Base-by-base conservation (phyloP, 345 rosid genomes). In the Aquilaria malaccensis region DNA sequence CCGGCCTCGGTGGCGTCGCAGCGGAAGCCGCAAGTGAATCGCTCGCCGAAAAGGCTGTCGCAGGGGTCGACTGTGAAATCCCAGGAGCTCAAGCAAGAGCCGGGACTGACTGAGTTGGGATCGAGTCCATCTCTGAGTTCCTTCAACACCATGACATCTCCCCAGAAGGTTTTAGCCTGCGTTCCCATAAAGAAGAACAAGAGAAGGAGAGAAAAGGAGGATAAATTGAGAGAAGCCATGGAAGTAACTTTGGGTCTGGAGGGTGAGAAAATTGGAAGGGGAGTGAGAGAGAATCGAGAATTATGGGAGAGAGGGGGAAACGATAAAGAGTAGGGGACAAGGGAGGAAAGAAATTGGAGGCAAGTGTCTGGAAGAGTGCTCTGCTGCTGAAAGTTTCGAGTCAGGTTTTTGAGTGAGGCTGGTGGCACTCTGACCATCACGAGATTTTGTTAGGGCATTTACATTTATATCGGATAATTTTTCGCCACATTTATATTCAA, bases 21-120 rank as follows among this genome's bases (percentile, higher is more conserved):
- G 50, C 96, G 81, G 83, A 92, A 89, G 13, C 98, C 98, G 60
- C 98, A 92, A 0, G 88, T 83, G 86, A 92, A 89, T 30, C 67
- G 63, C 13, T 89, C 91, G 62, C 86, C 66, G 80, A 81, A 92
- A 46, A 87, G 74, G 73, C 11, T 62, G 75, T 87, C 98, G 60
- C 96, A 92, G 9, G 96, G 98, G 65, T 89, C 98, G 45, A 76
- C 58, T 4, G 87, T 67, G 79, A 92, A 92, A 66, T 92, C 88
- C 98, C 96, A 92, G 0, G 96, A 80, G 63, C 81, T 76, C 60
- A 89, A 60, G 67, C 98, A 89, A 3, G 96, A 92, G 10, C 98
- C 98, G 2, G 89, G 88, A 45, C 4, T 76, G 41, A 83, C 61
- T 0, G 96, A 87, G 58, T 59, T 71, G 10, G 78, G 46, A 37